A percentile compares a stretch with the other conserved stretches of the same genome.
Conservation (phyloP, 2,329 filamentous ascomycete species). For the Coniochaeta sp. region DNA sequence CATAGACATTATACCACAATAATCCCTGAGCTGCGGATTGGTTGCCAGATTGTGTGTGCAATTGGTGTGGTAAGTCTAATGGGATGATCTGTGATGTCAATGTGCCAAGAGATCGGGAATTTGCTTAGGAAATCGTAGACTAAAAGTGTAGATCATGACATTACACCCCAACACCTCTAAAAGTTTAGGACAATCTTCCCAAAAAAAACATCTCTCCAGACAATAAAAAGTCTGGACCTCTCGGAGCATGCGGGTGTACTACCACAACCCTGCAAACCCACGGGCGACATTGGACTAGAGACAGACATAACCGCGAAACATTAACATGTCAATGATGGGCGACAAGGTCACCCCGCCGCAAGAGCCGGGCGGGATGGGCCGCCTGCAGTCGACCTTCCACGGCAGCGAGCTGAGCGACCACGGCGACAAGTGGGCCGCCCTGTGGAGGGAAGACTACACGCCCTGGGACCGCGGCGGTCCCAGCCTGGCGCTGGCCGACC, state of each 20-base stretch:
- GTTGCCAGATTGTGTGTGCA: too few species aligned
- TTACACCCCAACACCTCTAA: too few species aligned
- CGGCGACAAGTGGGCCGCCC: slow-evolving; percentile 34
- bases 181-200: too few species aligned
- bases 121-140: not conserved
- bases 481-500: slow-evolving; percentile 45
- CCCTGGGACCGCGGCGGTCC: slow-evolving; percentile 52
- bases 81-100: not conserved
- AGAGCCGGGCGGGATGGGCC: not conserved
- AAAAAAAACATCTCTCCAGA: too few species aligned
- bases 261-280: not conserved
- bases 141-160: too few species aligned
- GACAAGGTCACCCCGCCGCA: not conserved
- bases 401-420: not conserved
- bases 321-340: not conserved
- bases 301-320: too few species aligned
- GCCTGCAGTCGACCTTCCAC: slow-evolving; percentile 1
- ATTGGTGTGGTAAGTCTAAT: not conserved
- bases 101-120: not conserved
- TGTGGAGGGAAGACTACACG: slow-evolving; percentile 36
- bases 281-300: too few species aligned
- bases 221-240: not conserved
- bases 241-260: not conserved
- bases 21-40: too few species aligned
- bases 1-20: too few species aligned